These are phyloP conservation scores for Ogataea hybrid DNA, from an alignment of 1,139 yeast genomes.

Conservation along the genomic window DNA sequence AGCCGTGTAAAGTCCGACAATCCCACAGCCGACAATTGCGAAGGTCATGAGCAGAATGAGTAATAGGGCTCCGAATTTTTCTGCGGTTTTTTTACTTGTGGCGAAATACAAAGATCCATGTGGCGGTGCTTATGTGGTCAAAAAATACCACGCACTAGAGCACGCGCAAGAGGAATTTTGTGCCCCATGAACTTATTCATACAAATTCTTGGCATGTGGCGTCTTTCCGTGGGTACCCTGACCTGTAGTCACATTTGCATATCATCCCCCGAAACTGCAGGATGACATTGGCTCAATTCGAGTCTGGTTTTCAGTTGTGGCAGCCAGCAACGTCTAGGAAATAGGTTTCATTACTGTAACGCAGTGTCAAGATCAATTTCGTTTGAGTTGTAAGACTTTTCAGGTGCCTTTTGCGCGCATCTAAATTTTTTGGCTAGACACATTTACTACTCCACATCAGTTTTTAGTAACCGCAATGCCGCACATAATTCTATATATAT, in stretches of 20 bases:
- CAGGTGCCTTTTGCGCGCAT: not conserved
- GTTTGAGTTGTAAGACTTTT: not conserved
- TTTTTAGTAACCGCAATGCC: constrained; percentile 3
- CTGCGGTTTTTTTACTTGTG: not conserved
- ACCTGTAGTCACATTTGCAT: no score
- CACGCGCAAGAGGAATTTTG: no score
- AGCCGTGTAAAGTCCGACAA: constrained; percentile 66
- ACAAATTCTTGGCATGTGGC: not conserved
- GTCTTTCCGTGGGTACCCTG: not conserved
- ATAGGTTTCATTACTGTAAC: no score
- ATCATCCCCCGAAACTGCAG: no score
- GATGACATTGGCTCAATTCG: no score
- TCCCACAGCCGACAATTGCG: constrained; percentile 47
- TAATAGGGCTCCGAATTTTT: not conserved
- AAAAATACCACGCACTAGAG: not conserved
- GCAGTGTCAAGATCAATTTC: not conserved
- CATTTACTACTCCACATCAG: not conserved
- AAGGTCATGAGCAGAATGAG: constrained; percentile 8
- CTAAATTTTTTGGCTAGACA: not conserved
- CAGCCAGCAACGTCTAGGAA: no score
- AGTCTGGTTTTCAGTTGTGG: no score
- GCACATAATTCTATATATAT: not conserved
- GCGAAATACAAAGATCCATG: not conserved
- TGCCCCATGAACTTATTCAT: no score
- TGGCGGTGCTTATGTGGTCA: not conserved